Base-by-base conservation (phyloP, 306 rosid species). In the Quercus mongolica region DNA sequence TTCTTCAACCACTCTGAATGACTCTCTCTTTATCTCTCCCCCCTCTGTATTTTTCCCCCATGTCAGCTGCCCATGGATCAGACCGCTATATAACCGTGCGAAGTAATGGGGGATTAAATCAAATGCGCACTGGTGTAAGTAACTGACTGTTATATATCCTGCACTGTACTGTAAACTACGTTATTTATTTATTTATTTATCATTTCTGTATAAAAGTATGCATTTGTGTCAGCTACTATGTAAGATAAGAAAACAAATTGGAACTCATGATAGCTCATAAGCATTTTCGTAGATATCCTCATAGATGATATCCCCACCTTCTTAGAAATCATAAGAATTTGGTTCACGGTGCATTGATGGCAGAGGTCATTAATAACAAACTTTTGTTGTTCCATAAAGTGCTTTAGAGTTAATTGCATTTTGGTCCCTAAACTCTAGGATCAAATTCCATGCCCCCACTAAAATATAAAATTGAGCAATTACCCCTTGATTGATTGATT, bases 71-170 rank as follows among this genome's bases (percentile, higher is more conserved):
- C 76, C 88, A 69, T 75, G 85, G 44, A 61, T 87, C 83, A 75
- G 90, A 88, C 21, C 96, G 59, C 80, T 94, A 92, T 86, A 77
- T 94, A 58, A 85, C 97, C 35, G 98, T 94, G 79, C 91, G 83
- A 85, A 88, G 96, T 86, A 92, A 94, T 65, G 98, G 98, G 33
- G 98, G 98, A 84, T 81, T 94, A 35, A 94, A 94, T 84, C 98
- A 94, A 83, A 92, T 94, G 98, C 97, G 98, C 70, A 92, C 98
- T 73, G 97, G 98, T 76, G 98, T 94, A 90, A 85, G 97, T 86
- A 69, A 31, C 63, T 75, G 63, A 74, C 68, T 69, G 30, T 76
- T 72, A 5, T 6, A n/a, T 2, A 71, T 84, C 70, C 44, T 76
- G 73, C 67, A 72, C 56, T 51, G 68, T 78, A 69, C n/a, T 56